Percentiles rank a stretch among this genome's conserved stretches.
phyloP scores from a whole-genome alignment of 805 yeast genomes.

The Schwanniomyces occidentalis region DNA sequence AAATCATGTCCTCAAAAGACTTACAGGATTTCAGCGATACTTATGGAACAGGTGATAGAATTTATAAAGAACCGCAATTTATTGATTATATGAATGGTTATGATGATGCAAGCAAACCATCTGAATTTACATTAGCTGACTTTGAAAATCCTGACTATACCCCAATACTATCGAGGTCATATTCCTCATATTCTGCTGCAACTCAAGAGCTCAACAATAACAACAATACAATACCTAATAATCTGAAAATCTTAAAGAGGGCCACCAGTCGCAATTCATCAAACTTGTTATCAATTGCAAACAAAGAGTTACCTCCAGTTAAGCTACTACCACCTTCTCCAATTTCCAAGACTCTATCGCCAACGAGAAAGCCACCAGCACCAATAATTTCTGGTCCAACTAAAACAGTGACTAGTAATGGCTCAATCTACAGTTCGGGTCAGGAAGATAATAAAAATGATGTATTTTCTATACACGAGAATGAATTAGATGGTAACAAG shows the following conservation, averaged over 20 bases:
- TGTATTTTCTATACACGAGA: slow-evolving; percentile 15
- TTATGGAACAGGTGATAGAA: slow-evolving; percentile 65
- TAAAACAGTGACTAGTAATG: slow-evolving; percentile 1
- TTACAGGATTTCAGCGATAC: slow-evolving; percentile 51
- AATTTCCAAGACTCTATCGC: slow-evolving; percentile 6
- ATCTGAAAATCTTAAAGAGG: not conserved
- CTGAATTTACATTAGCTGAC: slow-evolving; percentile 23
- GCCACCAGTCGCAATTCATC: not conserved
- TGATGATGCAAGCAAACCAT: slow-evolving; percentile 24
- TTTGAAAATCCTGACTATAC: slow-evolving; percentile 35
- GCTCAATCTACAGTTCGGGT: slow-evolving; percentile 9
- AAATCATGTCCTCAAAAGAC: slow-evolving; percentile 63
- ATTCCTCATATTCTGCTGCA: slow-evolving; percentile 27
- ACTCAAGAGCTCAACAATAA: slow-evolving; percentile 7
- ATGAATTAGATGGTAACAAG: slow-evolving; percentile 1
- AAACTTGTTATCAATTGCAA: slow-evolving; percentile 2
- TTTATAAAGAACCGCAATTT: slow-evolving; percentile 60
- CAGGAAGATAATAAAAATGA: slow-evolving; percentile 18
- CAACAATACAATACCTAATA: not conserved
- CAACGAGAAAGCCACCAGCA: slow-evolving; percentile 10
- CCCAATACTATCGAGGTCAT: slow-evolving; percentile 25
- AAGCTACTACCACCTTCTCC: slow-evolving; percentile 7
- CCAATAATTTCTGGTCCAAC: not conserved
- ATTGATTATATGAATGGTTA: slow-evolving; percentile 53
- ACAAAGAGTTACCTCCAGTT: slow-evolving; percentile 9